Conservation (phyloP, 139 green algal genomes). For the Eudorina sp. region DNA sequence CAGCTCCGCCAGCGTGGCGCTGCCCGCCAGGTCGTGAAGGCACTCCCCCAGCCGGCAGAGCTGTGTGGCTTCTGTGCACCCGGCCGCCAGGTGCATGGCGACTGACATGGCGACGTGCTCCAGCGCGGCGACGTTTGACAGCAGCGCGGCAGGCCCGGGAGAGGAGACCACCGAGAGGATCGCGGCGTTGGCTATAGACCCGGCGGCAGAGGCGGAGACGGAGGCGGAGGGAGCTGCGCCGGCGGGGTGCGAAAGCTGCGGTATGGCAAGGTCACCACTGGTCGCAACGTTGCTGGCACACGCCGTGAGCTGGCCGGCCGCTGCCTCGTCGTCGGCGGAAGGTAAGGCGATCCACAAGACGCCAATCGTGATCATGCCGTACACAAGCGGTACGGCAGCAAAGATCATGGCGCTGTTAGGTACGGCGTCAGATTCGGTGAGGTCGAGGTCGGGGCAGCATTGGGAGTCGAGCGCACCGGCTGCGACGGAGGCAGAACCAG, state of each 20-base stretch:
- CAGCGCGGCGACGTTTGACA: not conserved
- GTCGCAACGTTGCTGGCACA: not conserved
- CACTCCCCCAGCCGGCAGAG: not conserved
- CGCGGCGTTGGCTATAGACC: not conserved
- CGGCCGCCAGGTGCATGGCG: not conserved
- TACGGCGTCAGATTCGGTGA: not conserved
- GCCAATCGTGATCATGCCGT: not conserved
- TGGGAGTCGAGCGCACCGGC: not conserved
- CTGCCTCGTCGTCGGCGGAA: not conserved
- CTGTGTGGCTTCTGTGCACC: not conserved
- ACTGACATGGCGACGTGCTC: not conserved
- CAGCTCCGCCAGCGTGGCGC: conserved; percentile 15
- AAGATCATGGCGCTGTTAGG: not conserved
- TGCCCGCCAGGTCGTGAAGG: not conserved
- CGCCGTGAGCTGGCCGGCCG: not conserved
- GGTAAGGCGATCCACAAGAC: conserved; percentile 10
- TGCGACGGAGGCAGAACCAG: not conserved
- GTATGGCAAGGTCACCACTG: not conserved
- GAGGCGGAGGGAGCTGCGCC: not conserved
- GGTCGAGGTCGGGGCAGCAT: conserved; percentile 15
- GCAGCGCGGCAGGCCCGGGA: not conserved
- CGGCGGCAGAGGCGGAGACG: not conserved
- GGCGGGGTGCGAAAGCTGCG: not conserved
- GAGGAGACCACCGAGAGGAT: not conserved
- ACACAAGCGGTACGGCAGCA: conserved; percentile 11